phyloP scores from a whole-genome alignment of 2,329 filamentous ascomycete genomes.

The Botrytis byssoidea region DNA sequence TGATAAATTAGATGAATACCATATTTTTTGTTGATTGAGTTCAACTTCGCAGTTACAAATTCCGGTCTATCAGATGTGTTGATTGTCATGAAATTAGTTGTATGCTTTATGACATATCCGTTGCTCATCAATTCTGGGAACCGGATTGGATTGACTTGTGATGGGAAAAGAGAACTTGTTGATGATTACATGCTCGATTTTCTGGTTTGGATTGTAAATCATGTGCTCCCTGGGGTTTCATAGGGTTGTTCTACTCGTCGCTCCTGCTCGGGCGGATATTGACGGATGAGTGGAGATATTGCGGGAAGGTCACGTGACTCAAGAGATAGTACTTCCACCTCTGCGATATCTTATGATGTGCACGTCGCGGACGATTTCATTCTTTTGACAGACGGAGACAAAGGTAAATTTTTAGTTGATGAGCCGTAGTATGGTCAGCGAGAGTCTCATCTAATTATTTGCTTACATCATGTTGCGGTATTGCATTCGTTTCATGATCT shows the following conservation, averaged over 20 bases:
- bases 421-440: not conserved
- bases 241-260: not conserved
- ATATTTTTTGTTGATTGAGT: not conserved
- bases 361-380: not conserved
- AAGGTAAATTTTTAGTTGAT: accelerated
- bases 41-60: no score
- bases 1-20: constrained; percentile 36
- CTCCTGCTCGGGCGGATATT: not conserved
- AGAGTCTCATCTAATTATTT: not conserved
- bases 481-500: not conserved
- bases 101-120: not conserved
- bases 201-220: no score
- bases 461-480: not conserved
- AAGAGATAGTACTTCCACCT: accelerated
- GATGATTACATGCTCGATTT: no score
- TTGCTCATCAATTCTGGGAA: not conserved
- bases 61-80: not conserved
- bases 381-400: not conserved
- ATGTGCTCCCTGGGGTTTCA: not conserved
- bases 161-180: no score
- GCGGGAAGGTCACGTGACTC: accelerated
- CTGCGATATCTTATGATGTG: not conserved
- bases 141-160: no score
- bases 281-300: not conserved
- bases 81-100: not conserved